These are phyloP conservation scores for Endothia cerciana DNA, from an alignment of 2,329 filamentous ascomycete genomes.

Conservation along the genomic window DNA sequence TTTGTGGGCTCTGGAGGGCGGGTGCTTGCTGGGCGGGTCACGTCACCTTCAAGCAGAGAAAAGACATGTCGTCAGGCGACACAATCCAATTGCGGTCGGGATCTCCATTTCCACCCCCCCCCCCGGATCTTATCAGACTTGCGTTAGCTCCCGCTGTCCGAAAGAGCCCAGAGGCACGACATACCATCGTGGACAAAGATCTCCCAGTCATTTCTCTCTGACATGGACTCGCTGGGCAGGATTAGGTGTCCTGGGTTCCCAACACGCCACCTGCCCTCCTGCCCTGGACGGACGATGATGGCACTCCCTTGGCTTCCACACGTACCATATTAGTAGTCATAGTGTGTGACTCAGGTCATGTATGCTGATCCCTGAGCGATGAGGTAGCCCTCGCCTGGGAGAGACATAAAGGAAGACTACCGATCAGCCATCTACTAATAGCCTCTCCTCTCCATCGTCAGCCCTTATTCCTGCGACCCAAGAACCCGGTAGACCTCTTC, in stretches of 20 bases:
- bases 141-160: constrained; percentile 27
- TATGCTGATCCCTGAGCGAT: too few species aligned
- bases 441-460: background rate
- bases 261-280: background rate
- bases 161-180: constrained; percentile 16
- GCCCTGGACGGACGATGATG: constrained; percentile 2
- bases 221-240: constrained; percentile 12
- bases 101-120: background rate
- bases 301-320: too few species aligned
- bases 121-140: constrained; percentile 18
- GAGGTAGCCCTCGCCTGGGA: too few species aligned
- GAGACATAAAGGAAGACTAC: background rate
- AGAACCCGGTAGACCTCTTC: constrained; percentile 14
- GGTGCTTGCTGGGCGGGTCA: constrained; percentile 4
- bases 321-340: too few species aligned
- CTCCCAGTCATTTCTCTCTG: constrained; percentile 1
- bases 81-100: background rate
- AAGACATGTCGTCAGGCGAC: constrained; percentile 9
- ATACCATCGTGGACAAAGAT: constrained; percentile 9
- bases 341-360: too few species aligned
- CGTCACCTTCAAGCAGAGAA: background rate
- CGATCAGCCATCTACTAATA: background rate
- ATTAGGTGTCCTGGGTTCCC: background rate
- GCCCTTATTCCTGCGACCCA: constrained; percentile 10
- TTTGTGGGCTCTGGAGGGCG: constrained; percentile 22